Evolutionary conservation across 768 basidiomycete genomes (phyloP), one percentile per base, ranked within the genome.

Genomic region (Amyloporia xantha): DNA sequence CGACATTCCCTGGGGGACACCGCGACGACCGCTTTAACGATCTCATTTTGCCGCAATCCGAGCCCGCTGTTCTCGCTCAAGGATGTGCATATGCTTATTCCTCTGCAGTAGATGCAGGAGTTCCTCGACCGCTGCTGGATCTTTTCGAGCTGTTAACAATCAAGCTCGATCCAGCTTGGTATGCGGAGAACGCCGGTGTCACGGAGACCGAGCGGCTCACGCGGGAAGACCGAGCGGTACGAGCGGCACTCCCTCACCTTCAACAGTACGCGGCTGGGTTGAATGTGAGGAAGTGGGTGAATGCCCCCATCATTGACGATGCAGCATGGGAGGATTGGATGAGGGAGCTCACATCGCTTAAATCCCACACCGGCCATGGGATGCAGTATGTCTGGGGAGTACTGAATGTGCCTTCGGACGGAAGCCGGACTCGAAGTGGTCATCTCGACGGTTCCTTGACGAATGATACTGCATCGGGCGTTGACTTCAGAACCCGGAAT

Each of bases 251-350:
- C 15, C 54, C 54, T 2, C 41, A 49, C 19, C 42, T 58, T 5
- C 36, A 52, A 20, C 27, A 36, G 27, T 38, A 55, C 39, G 41
- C 56, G 7, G 49, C 44, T 30, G 47, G 28, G 15, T 38, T 60
- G 25, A 37, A 55, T 2, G 40, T 54, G 11, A 44, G 44, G 27
- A 19, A 39, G 15, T 55, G 43, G 1, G 49, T 53, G 26, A 44
- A 46, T 4, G 47, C 56, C 7, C 59, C 60, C 9, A 58, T 61
- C 19, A 28, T 56, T n/a, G 51, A 26, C 26, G 55, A 55, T 28
- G 19, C n/a, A 21, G 15, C 46, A 28, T 50, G 49, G 49, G 25
- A 30, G 28, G 48, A 11, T 2, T 49, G 44, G 44, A 19, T 45
- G 9, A 39, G 20, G 9, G 10, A 39, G 17, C 20, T 39, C 13